Percentiles rank a stretch among this genome's conserved stretches.
Evolutionary conservation across 257 asterid species (phyloP).

Genomic region (Fraxinus pennsylvanica): DNA sequence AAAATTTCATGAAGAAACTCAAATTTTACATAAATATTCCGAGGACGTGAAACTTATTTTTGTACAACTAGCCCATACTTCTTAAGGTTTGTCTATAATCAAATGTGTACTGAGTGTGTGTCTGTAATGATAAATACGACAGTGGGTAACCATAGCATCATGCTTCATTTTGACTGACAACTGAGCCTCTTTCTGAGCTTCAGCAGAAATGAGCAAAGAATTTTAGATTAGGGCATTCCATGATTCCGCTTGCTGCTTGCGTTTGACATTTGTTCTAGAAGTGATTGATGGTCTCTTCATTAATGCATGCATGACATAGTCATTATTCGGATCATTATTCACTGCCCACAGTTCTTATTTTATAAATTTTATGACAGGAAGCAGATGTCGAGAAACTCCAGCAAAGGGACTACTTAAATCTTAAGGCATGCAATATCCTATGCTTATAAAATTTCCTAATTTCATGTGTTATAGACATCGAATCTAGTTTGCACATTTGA

Average conservation of each 20-base stretch:
- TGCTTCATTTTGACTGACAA: background rate
- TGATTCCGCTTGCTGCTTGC: background rate
- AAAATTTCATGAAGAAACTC: background rate
- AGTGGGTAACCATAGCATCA: slow-evolving; percentile 11
- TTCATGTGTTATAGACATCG: slow-evolving; percentile 11
- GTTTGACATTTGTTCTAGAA: slow-evolving; percentile 1
- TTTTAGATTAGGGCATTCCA: slow-evolving; percentile 2
- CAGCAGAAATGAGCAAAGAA: background rate
- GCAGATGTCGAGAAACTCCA: slow-evolving; percentile 93
- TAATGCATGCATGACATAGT: slow-evolving; percentile 1
- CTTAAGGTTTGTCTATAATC: background rate
- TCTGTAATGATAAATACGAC: background rate
- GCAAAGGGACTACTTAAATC: slow-evolving; percentile 85
- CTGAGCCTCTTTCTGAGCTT: background rate
- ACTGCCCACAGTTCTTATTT: slow-evolving; percentile 12
- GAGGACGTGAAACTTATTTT: background rate
- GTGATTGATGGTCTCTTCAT: slow-evolving; percentile 8
- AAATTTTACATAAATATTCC: background rate
- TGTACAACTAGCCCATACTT: background rate
- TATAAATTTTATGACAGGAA: slow-evolving; percentile 55
- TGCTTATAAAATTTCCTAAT: slow-evolving; percentile 18
- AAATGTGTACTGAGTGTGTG: background rate
- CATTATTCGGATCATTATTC: slow-evolving; percentile 10
- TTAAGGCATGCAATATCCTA: slow-evolving; percentile 56
- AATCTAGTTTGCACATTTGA: slow-evolving; percentile 21